Base-by-base conservation (phyloP, 1,284 basidiomycete genomes). In the Microbotryum scabiosae region DNA sequence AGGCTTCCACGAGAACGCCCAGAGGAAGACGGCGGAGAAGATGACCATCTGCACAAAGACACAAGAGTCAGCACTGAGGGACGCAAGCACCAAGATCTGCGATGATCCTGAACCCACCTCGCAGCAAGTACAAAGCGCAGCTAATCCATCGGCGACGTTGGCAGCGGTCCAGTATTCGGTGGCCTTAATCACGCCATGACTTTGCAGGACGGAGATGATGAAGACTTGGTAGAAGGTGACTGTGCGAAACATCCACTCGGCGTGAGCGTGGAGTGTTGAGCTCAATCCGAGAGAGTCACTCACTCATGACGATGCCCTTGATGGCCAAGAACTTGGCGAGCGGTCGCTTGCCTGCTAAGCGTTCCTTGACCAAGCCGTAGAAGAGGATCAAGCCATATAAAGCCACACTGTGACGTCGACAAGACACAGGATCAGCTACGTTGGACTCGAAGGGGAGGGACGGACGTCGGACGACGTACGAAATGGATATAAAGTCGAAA, bases 251-350 rank as follows among this genome's bases (percentile, higher is more conserved):
- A 90, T 76, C 63, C n/a, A 36, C 21, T 10, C 18, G 25, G 7
- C 25, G 26, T 46, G 10, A 55, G 43, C 46, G 49, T 1, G 2
- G 25, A n/a, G 6, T 49, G 45, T 16, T 14, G 4, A 18, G n/a
- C 25, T 8, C 50, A 20, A 52, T 8, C n/a, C 49, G 28, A 62
- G 44, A 18, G 36, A 3, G 36, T 41, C 12, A 41, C 36, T 36
- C 25, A 45, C 46, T 84, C 82, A 90, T 85, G 53, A 90, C 85
- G 21, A 69, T 57, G 12, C 54, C 36, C 75, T 91, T 92, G 78
- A 89, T 90, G 12, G 82, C 76, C 63, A 89, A 69, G 73, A 91
- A 91, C 75, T 91, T 91, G 18, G 86, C 82, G 32, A 92, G 77
- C 20, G 90, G 90, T 30, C 84, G 79, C n/a, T 82, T 79, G 21